These are phyloP conservation scores for Rugiboletus extremiorientalis DNA, from an alignment of 1,284 basidiomycete genomes.

Conservation along the genomic window DNA sequence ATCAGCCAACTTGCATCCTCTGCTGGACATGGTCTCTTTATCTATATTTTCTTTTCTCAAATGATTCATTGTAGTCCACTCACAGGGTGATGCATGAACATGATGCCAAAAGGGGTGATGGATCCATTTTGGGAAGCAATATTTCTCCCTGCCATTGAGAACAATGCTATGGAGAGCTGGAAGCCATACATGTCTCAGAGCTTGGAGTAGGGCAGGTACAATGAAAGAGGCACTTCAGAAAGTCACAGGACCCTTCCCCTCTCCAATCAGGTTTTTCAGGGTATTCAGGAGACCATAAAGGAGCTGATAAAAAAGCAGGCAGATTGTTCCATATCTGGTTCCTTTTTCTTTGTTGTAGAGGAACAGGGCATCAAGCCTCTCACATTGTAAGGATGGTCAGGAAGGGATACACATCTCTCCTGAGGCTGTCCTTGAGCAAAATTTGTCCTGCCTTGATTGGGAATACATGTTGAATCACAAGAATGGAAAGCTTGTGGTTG, in stretches of 20 bases:
- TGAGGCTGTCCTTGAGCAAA: not conserved
- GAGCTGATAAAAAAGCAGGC: not conserved
- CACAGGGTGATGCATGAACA: not conserved
- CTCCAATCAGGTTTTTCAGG: not conserved
- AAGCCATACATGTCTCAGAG: conserved; percentile 1
- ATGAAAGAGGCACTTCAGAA: not conserved
- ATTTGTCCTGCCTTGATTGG: conserved; percentile 7
- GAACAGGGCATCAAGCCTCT: conserved; percentile 18
- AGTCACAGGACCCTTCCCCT: not conserved
- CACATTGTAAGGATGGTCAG: conserved; percentile 6
- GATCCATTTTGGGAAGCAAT: conserved; percentile 14
- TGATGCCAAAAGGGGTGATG: conserved; percentile 5
- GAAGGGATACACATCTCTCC: not conserved
- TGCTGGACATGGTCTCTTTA: not conserved
- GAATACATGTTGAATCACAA: conserved; percentile 8
- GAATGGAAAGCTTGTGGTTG: conserved; percentile 12
- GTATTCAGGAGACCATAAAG: conserved; percentile 1
- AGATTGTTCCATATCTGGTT: conserved; percentile 10
- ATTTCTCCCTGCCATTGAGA: conserved; percentile 3
- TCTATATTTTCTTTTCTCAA: conserved; percentile 17
- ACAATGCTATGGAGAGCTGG: not conserved
- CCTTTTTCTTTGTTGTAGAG: conserved; percentile 21
- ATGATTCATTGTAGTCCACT: conserved; percentile 15
- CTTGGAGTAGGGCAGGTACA: conserved; percentile 5
- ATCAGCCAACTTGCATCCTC: not conserved